Conservation (phyloP, 208 protist species). For the Trypanosomatidae sp. region DNA sequence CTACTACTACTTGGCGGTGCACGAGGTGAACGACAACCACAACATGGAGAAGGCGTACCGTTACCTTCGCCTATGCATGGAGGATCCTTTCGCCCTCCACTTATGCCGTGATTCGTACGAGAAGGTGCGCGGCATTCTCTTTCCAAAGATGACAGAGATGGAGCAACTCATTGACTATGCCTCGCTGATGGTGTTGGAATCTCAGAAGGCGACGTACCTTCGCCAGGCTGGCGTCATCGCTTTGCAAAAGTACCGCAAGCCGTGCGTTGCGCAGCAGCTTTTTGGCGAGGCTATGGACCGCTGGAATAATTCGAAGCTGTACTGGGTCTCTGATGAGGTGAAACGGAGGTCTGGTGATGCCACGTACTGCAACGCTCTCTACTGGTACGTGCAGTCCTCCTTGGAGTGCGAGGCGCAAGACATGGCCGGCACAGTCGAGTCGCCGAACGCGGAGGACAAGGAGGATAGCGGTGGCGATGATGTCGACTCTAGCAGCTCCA, state of each 20-base stretch:
- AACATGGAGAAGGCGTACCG: slow-evolving; percentile 30
- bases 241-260: slow-evolving; percentile 6
- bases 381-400: slow-evolving; percentile 21
- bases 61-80: slow-evolving; percentile 38
- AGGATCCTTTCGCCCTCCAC: slow-evolving; percentile 26
- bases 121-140: slow-evolving; percentile 21
- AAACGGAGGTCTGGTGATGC: neutral
- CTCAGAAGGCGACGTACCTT: slow-evolving; percentile 33
- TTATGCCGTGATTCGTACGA: slow-evolving; percentile 29
- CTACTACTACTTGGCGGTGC: slow-evolving; percentile 49
- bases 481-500: neutral
- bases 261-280: slow-evolving; percentile 11
- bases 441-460: neutral
- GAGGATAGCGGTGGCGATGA: neutral
- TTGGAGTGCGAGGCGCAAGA: slow-evolving; percentile 9
- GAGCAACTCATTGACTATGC: slow-evolving; percentile 42
- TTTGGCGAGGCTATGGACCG: slow-evolving; percentile 16
- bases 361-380: slow-evolving; percentile 33
- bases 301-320: slow-evolving; percentile 27
- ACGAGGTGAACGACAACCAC: slow-evolving; percentile 26
- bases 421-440: neutral
- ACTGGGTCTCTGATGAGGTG: slow-evolving; percentile 27
- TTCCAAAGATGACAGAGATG: slow-evolving; percentile 39
- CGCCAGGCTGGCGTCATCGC: slow-evolving; percentile 27
- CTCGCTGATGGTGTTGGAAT: slow-evolving; percentile 5